These are phyloP conservation scores for Colletotrichum sp. DNA, from an alignment of 2,329 filamentous ascomycete genomes.

Conservation along the genomic window DNA sequence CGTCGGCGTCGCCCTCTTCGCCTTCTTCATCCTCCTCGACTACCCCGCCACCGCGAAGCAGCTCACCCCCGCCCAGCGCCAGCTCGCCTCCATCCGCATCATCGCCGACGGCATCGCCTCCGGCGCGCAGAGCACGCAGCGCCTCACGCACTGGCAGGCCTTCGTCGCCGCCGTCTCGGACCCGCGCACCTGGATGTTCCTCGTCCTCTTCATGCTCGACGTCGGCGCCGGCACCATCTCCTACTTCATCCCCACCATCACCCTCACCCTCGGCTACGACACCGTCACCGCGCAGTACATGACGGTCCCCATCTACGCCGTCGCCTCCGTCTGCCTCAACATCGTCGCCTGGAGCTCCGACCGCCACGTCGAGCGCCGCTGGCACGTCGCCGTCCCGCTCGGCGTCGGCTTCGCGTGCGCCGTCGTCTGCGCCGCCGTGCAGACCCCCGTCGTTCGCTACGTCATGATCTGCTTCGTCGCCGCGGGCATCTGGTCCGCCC, in stretches of 20 bases:
- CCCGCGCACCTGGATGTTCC: constrained; percentile 52
- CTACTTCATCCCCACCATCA: constrained; percentile 60
- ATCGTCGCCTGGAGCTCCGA: constrained; percentile 27
- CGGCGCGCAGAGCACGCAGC: constrained; percentile 28
- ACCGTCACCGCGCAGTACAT: constrained; percentile 51
- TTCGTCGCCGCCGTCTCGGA: constrained; percentile 42
- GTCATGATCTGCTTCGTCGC: constrained; percentile 33
- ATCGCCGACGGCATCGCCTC: constrained; percentile 43
- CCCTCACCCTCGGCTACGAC: constrained; percentile 52
- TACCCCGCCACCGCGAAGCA: constrained; percentile 67
- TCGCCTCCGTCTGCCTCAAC: constrained; percentile 24
- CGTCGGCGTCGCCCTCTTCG: constrained; percentile 64
- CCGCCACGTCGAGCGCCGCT: constrained; percentile 23
- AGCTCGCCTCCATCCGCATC: constrained; percentile 56
- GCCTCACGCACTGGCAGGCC: constrained; percentile 29
- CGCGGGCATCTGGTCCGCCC: constrained; percentile 28
- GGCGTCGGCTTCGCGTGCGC: constrained; percentile 24
- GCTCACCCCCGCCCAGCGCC: constrained; percentile 66
- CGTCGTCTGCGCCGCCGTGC: constrained; percentile 27
- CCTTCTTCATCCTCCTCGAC: constrained; percentile 73
- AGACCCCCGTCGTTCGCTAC: constrained; percentile 28
- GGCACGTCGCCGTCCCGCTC: constrained; percentile 24
- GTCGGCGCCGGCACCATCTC: constrained; percentile 52
- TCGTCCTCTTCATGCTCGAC: constrained; percentile 53
- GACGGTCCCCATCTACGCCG: constrained; percentile 38